phyloP scores from a whole-genome alignment of 768 basidiomycete species.

The Leccinellum luteum region DNA sequence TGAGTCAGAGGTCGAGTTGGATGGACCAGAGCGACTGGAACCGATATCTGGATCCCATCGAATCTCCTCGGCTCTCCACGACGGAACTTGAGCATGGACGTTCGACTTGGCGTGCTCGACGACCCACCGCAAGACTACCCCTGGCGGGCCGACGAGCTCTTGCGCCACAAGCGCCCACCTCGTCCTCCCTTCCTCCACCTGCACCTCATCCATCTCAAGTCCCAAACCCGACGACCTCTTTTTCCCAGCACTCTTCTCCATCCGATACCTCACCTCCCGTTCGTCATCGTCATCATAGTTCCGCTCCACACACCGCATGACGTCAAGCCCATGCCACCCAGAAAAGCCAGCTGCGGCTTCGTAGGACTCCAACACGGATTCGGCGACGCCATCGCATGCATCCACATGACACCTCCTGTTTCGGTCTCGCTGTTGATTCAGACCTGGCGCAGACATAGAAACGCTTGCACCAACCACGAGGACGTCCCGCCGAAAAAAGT shows the following conservation, averaged over 20 bases:
- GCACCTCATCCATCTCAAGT: slow-evolving; percentile 17
- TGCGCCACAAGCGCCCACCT: slow-evolving; percentile 17
- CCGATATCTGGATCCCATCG: slow-evolving; percentile 18
- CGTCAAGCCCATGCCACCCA: slow-evolving; percentile 27
- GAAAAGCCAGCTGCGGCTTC: slow-evolving; percentile 29
- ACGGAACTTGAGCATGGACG: not conserved
- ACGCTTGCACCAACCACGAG: not conserved
- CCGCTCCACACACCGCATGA: not conserved
- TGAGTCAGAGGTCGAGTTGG: not conserved
- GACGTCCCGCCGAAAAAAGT: slow-evolving; percentile 28
- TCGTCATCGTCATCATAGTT: not conserved
- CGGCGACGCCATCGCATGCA: slow-evolving; percentile 1
- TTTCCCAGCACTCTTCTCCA: not conserved
- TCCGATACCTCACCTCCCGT: not conserved
- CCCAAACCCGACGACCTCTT: slow-evolving; percentile 2
- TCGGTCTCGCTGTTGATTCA: not conserved
- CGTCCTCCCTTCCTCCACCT: slow-evolving; percentile 25
- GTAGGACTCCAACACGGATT: slow-evolving; percentile 22
- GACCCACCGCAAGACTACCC: slow-evolving; percentile 7
- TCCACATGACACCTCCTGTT: not conserved
- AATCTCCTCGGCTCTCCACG: not conserved
- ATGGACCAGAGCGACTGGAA: not conserved
- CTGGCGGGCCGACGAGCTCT: slow-evolving; percentile 22
- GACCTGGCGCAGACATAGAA: not conserved
- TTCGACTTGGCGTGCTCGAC: not conserved